A percentile compares a stretch with the other conserved stretches of the same genome.
Conservation (phyloP, 768 basidiomycete species). For the Chalciporus pseudorubinellus region DNA sequence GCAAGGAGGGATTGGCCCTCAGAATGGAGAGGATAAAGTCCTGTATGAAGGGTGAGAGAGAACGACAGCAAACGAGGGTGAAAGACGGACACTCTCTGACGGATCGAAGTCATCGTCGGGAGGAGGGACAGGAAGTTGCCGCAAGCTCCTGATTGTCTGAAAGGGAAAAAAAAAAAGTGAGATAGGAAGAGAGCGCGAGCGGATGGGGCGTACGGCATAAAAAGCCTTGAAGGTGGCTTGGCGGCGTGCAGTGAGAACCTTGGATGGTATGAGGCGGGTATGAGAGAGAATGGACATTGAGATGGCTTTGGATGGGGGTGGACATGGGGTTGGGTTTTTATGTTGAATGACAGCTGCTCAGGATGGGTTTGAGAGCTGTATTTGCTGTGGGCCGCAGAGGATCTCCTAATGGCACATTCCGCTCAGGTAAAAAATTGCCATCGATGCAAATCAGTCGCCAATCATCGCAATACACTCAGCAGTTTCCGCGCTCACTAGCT, state of each 20-base stretch:
- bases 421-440: not conserved
- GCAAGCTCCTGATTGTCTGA: constrained; percentile 33
- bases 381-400: not conserved
- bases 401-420: constrained; percentile 7
- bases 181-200: not conserved
- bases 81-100: constrained; percentile 49
- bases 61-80: not conserved
- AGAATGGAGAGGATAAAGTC: constrained; percentile 97
- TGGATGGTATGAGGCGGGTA: constrained; percentile 26
- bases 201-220: constrained; percentile 47
- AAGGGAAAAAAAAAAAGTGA: constrained; percentile 20
- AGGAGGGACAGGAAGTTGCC: constrained; percentile 12
- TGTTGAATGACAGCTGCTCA: constrained; percentile 15
- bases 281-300: constrained; percentile 24
- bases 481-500: not conserved
- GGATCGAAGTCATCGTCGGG: constrained; percentile 29
- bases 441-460: not conserved
- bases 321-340: constrained; percentile 19
- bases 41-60: constrained; percentile 40
- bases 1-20: constrained; percentile 84
- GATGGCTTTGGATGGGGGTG: not conserved
- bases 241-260: constrained; percentile 35
- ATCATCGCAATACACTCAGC: not conserved
- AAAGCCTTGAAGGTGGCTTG: constrained; percentile 47
- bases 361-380: constrained; percentile 17